These are phyloP conservation scores for Cornus suecica DNA, from an alignment of 148 eudicot genomes.

Conservation along the genomic window DNA sequence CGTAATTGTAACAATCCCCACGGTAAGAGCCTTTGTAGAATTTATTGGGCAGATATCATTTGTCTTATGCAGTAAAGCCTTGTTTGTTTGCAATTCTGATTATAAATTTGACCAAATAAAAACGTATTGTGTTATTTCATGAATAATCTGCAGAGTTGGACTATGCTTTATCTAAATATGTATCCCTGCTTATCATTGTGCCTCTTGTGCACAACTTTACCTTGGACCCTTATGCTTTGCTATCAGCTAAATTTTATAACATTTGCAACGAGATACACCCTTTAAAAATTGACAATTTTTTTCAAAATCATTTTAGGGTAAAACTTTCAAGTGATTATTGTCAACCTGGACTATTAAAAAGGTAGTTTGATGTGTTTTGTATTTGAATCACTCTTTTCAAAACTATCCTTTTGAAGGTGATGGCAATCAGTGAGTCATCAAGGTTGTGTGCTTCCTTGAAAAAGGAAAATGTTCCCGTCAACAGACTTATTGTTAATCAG, in stretches of 20 bases:
- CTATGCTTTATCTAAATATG: neutral
- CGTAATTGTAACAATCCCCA: conserved; percentile 94
- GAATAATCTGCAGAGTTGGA: conserved; percentile 1
- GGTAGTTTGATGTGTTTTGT: neutral
- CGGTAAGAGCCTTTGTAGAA: conserved; percentile 45
- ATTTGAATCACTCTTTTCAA: neutral
- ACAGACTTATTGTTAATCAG: conserved; percentile 89
- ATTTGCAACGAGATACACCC: neutral
- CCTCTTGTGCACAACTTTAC: neutral
- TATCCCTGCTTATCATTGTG: neutral
- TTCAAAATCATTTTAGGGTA: neutral
- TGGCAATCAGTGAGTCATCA: conserved; percentile 92
- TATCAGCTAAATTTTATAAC: neutral
- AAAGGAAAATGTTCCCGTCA: conserved; percentile 91
- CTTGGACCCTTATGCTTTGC: neutral
- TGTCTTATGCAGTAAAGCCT: neutral
- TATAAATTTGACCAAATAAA: neutral
- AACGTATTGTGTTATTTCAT: neutral
- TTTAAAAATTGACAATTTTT: neutral
- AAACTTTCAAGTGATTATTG: neutral
- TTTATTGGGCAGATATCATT: neutral
- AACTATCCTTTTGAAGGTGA: conserved; percentile 46
- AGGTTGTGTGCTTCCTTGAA: conserved; percentile 81
- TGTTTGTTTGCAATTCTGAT: neutral
- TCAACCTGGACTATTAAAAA: neutral